These are phyloP conservation scores for Brassica balearica DNA, from an alignment of 441 rosid genomes.

Conservation along the genomic window DNA sequence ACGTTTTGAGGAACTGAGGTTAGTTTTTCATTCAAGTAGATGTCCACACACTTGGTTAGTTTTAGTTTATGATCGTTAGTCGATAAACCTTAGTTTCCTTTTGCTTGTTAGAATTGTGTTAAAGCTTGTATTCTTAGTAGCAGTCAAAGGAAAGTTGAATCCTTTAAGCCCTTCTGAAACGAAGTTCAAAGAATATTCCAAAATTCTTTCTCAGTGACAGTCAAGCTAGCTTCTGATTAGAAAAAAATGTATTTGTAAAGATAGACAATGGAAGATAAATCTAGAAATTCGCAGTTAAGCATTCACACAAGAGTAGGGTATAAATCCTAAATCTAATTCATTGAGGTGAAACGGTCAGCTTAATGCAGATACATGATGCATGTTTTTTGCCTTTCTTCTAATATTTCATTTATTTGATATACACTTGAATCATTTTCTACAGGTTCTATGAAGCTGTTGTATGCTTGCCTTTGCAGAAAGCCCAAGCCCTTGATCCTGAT, in stretches of 20 bases:
- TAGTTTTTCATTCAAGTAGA: constrained; percentile 42
- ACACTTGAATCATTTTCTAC: not conserved
- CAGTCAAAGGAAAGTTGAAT: constrained; percentile 2
- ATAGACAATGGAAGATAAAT: not conserved
- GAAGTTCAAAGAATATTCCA: constrained; percentile 1
- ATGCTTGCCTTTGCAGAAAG: constrained; percentile 87
- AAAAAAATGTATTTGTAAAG: not conserved
- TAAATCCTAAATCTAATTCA: not conserved
- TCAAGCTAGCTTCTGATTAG: constrained; percentile 1
- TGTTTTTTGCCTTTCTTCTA: constrained; percentile 13
- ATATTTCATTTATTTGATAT: constrained; percentile 15
- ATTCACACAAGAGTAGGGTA: constrained; percentile 4
- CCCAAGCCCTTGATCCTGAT: constrained; percentile 88
- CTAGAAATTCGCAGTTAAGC: constrained; percentile 8
- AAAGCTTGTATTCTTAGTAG: constrained; percentile 24
- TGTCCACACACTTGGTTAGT: constrained; percentile 38
- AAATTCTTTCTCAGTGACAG: not conserved
- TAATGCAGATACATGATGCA: constrained; percentile 3
- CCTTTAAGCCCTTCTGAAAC: constrained; percentile 12
- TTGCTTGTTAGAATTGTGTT: constrained; percentile 6
- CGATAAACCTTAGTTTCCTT: not conserved
- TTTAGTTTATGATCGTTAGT: constrained; percentile 24
- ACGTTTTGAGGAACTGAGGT: constrained; percentile 96
- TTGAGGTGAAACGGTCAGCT: constrained; percentile 2
- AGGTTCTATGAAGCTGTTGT: not conserved